Conservation (phyloP, 2,329 filamentous ascomycete genomes). For the Emergomyces africanus region DNA sequence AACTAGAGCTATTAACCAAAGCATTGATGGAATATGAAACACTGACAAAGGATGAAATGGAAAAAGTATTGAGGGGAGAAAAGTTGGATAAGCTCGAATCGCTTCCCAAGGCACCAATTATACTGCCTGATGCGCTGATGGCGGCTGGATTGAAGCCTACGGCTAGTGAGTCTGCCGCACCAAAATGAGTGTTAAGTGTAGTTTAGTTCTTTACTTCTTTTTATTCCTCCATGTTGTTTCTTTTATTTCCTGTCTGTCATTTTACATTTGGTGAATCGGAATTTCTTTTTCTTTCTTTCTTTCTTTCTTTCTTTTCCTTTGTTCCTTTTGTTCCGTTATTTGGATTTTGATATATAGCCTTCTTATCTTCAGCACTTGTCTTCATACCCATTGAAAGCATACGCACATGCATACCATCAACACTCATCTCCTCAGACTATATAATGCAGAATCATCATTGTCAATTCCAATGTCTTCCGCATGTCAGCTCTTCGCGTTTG, state of each 20-base stretch:
- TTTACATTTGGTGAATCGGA: not conserved
- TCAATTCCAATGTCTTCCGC: not conserved
- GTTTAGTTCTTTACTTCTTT: not conserved
- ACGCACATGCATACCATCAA: not conserved
- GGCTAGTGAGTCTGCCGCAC: conserved; percentile 16
- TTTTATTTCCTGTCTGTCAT: not conserved
- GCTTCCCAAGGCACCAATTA: conserved; percentile 44
- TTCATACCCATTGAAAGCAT: not conserved
- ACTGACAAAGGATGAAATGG: conserved; percentile 74
- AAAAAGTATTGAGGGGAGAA: conserved; percentile 79
- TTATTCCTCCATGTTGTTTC: not conserved
- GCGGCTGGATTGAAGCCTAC: conserved; percentile 9
- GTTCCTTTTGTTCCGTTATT: not conserved
- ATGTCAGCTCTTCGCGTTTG: not conserved
- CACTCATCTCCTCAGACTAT: not conserved
- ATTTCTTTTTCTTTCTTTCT: not conserved
- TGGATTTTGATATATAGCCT: not conserved
- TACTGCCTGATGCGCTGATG: conserved; percentile 46
- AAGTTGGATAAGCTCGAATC: conserved; percentile 55
- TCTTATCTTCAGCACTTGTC: not conserved
- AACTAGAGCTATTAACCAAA: conserved; percentile 76
- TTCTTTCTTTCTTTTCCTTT: not conserved
- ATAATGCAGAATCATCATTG: not conserved
- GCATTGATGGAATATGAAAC: conserved; percentile 93
- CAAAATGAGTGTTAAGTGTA: conserved; percentile 5